Percentiles rank a stretch among this genome's conserved stretches.
phyloP scores from a whole-genome alignment of 2,329 filamentous ascomycete species.

The Diaporthe citri region DNA sequence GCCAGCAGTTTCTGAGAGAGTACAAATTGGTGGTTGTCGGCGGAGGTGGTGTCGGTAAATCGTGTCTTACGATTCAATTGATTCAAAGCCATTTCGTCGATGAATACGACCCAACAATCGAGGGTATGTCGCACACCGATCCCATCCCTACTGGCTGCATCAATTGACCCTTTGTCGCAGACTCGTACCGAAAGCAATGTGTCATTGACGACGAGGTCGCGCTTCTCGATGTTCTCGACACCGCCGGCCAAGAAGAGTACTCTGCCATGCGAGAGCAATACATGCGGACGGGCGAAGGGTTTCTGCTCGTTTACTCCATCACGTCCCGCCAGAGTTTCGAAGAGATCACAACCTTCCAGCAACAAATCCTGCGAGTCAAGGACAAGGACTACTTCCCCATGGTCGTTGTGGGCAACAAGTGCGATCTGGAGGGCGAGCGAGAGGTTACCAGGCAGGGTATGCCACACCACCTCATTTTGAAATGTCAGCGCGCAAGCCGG shows the following conservation, averaged over 20 bases:
- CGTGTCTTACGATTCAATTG: conserved; percentile 97
- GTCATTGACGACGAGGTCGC: conserved; percentile 98
- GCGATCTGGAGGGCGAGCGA: conserved; percentile 93
- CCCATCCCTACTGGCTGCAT: conserved; percentile 35
- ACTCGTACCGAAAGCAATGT: conserved; percentile 99
- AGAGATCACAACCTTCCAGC: conserved; percentile 98
- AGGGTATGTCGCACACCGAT: conserved; percentile 74
- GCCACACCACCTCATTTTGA: conserved; percentile 48
- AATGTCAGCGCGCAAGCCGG: conserved; percentile 18
- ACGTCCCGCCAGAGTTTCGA: conserved; percentile 97
- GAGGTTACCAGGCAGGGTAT: conserved; percentile 92
- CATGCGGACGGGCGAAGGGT: conserved; percentile 98
- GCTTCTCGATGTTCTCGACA: conserved; percentile 97
- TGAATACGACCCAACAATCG: conserved; percentile 99
- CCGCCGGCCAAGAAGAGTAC: conserved; percentile 98
- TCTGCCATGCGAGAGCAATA: conserved; percentile 99
- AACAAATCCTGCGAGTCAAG: conserved; percentile 98
- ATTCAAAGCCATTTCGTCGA: conserved; percentile 98
- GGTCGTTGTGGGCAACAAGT: conserved; percentile 99
- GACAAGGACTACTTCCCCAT: conserved; percentile 99
- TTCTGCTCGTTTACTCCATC: conserved; percentile 98
- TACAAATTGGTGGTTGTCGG: conserved; percentile 98
- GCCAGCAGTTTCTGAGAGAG: conserved; percentile 81
- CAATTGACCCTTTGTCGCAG: conserved; percentile 60
- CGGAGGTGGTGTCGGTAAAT: conserved; percentile 98